Evolutionary conservation across 2,329 filamentous ascomycete genomes (phyloP).

Genomic region (Cladosporium halotolerans): DNA sequence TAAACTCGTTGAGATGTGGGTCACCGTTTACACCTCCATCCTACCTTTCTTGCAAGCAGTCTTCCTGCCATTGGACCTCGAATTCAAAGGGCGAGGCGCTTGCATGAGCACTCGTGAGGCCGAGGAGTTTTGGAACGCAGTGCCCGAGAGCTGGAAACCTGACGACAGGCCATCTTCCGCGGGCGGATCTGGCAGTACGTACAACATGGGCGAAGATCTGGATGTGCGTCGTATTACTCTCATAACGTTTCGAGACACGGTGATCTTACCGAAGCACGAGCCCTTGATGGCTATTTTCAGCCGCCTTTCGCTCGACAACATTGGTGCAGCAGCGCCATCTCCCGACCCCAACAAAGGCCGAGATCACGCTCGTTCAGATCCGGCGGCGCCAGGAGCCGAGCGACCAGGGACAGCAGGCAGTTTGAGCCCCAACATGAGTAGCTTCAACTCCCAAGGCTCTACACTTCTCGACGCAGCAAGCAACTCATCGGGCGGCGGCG

Average conservation of each 20-base stretch:
- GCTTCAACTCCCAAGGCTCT: conserved; percentile 72
- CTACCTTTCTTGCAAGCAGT: conserved; percentile 93
- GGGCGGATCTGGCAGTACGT: conserved; percentile 34
- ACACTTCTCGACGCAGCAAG: conserved; percentile 66
- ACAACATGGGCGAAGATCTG: conserved; percentile 53
- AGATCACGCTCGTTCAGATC: conserved; percentile 27
- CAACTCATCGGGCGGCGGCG: conserved; percentile 21
- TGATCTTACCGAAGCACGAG: conserved; percentile 85
- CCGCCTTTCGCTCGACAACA: conserved; percentile 75
- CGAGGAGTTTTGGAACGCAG: conserved; percentile 81
- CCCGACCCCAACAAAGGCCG: conserved; percentile 21
- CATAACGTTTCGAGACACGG: conserved; percentile 77
- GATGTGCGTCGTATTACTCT: conserved; percentile 87
- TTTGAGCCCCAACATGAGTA: conserved; percentile 66
- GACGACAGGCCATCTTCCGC: conserved; percentile 40
- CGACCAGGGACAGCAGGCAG: conserved; percentile 62
- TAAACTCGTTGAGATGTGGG: conserved; percentile 87
- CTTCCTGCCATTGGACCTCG: conserved; percentile 85
- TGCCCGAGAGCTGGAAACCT: conserved; percentile 40
- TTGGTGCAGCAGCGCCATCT: conserved; percentile 40
- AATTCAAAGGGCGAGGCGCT: conserved; percentile 78
- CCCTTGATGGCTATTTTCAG: conserved; percentile 85
- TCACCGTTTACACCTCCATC: conserved; percentile 83
- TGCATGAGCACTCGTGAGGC: conserved; percentile 74
- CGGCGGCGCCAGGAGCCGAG: conserved; percentile 28